phyloP scores from a whole-genome alignment of 2,329 filamentous ascomycete species.

The Cytospora leucostoma region DNA sequence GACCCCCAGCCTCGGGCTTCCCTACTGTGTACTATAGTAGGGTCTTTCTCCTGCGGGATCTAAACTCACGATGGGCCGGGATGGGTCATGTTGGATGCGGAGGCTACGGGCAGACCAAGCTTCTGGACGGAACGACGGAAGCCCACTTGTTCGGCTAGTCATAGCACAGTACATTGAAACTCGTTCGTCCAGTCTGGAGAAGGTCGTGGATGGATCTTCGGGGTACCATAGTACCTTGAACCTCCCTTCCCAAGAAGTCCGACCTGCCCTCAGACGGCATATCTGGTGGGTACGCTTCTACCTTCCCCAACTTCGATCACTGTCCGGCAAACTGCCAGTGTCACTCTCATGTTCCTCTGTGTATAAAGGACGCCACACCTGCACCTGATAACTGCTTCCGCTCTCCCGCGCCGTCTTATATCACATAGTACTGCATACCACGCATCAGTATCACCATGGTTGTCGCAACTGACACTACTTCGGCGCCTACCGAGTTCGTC shows the following conservation, averaged over 20 bases:
- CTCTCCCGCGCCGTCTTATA: background rate
- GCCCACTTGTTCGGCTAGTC: background rate
- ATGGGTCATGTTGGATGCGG: background rate
- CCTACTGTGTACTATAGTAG: background rate
- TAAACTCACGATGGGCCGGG: background rate
- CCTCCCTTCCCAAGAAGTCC: background rate
- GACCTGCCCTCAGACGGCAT: constrained; percentile 14
- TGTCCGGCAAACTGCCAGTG: constrained; percentile 17
- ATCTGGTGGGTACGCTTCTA: constrained; percentile 21
- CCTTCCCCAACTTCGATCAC: constrained; percentile 15
- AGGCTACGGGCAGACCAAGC: no score
- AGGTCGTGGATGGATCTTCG: background rate
- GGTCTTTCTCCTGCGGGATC: background rate
- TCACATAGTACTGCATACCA: constrained; percentile 3
- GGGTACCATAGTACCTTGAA: background rate
- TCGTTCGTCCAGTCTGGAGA: background rate
- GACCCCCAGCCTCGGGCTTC: background rate
- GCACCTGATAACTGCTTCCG: background rate
- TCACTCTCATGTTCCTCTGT: constrained; percentile 21
- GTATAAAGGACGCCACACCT: constrained; percentile 2
- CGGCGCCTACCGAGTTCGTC: constrained; percentile 19
- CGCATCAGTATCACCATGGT: constrained; percentile 21
- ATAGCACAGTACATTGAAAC: background rate
- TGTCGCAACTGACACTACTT: constrained; percentile 28
- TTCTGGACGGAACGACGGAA: background rate